Conservation (phyloP, 148 eudicot species). For the Hydrangea macrophylla region DNA sequence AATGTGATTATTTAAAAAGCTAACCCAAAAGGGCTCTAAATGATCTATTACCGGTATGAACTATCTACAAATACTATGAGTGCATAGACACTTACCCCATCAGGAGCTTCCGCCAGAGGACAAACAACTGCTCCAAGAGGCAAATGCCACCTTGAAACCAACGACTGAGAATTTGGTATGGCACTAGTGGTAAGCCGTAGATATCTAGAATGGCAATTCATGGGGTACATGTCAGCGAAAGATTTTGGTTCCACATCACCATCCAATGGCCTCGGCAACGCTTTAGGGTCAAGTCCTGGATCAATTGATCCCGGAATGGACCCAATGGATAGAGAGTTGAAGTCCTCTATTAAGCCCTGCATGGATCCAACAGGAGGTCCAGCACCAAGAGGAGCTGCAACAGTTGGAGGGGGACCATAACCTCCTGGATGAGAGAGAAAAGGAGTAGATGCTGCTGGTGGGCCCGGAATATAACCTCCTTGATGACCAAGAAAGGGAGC, state of each 20-base stretch:
- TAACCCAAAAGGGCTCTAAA: too few species aligned
- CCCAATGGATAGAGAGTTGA: constrained; percentile 71
- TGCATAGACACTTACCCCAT: constrained; percentile 60
- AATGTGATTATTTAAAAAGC: too few species aligned
- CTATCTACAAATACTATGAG: constrained; percentile 5
- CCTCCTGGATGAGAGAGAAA: too few species aligned
- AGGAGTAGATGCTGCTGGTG: too few species aligned
- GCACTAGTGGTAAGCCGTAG: constrained; percentile 78
- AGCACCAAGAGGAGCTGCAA: constrained; percentile 39
- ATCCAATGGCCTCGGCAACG: constrained; percentile 84
- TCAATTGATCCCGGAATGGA: constrained; percentile 82
- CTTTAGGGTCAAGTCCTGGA: constrained; percentile 68
- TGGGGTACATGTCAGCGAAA: constrained; percentile 52
- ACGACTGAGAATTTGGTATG: constrained; percentile 84
- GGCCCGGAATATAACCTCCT: constrained; percentile 55
- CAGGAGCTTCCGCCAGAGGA: constrained; percentile 96
- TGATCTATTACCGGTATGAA: constrained; percentile 6
- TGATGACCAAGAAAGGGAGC: constrained; percentile 38
- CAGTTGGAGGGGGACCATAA: constrained; percentile 43
- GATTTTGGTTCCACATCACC: constrained; percentile 70
- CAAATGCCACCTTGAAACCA: constrained; percentile 95
- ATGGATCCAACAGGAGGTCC: constrained; percentile 59
- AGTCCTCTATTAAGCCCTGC: constrained; percentile 75
- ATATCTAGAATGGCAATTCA: constrained; percentile 75
- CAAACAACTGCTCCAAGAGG: constrained; percentile 98